Base-by-base conservation (phyloP, 202 grass and related monocot species). In the Zizania palustris region DNA sequence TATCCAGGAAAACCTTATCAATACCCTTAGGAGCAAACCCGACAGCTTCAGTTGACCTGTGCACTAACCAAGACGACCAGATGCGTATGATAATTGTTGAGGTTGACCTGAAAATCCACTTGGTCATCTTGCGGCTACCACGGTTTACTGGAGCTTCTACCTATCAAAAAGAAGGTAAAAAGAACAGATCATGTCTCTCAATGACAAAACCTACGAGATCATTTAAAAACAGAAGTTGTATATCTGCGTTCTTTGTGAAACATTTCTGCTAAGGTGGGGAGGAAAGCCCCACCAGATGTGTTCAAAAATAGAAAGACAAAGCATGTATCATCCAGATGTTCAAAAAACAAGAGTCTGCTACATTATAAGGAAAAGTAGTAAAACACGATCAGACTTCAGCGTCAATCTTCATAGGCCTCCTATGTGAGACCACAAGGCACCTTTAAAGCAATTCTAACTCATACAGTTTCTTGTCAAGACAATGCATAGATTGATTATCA, bases 61-160 rank as follows among this genome's bases (percentile, higher is more conserved):
- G 91, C 8, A 98, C 89, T 69, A 95, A 86, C 91, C 89, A 98
- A 48, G 95, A 95, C 49, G 91, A 98, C 95, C 95, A 98, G 82
- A 98, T 86, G 34, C 95, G 82, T 38, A 88, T 46, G 8, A 98
- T 90, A 67, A 68, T 80, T 34, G 89, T 94, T 74, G 87, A 87
- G 76, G 89, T 94, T 34, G 95, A 97, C 44, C 83, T 90, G 79
- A 94, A 97, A 56, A 79, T 77, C 95, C 91, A 94, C 44, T 62
- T 89, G 46, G 65, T 90, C 78, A 92, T 94, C 71, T 40, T 80
- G 11, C 77, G 76, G 51, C 81, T 94, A 67, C 95, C 91, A 55
- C 85, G 87, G 67, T 94, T 94, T 82, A 85, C 85, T 70, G 91
- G 95, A 33, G 70, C 58, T 20, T 98, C 95, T 80, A 88, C 91